Evolutionary conservation across 2,329 filamentous ascomycete species (phyloP).

Genomic region (Ophiocordyceps australis): DNA sequence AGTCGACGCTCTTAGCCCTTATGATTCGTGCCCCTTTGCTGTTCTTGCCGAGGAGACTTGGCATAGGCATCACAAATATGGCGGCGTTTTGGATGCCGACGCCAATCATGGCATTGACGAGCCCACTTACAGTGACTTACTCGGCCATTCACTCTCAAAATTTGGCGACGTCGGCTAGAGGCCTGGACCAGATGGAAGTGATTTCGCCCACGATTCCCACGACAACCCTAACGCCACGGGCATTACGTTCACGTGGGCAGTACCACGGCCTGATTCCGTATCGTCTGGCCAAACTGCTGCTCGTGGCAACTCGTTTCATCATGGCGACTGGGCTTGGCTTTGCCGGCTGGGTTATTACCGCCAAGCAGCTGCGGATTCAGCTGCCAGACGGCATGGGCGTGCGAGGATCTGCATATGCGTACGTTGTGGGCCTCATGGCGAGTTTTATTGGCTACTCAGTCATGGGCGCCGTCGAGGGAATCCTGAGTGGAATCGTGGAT

Average conservation of each 20-base stretch:
- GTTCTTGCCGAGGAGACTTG: conserved; percentile 55
- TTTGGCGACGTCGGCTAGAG: conserved; percentile 58
- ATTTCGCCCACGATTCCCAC: conserved; percentile 56
- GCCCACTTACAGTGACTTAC: conserved; percentile 83
- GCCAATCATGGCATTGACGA: conserved; percentile 70
- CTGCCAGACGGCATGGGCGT: conserved; percentile 33
- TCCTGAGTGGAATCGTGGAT: conserved; percentile 73
- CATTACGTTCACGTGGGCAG: conserved; percentile 23
- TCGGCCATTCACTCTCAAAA: conserved; percentile 84
- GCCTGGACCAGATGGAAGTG: conserved; percentile 67
- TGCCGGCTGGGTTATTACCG: conserved; percentile 90
- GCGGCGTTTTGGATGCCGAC: conserved; percentile 71
- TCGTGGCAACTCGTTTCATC: conserved; percentile 79
- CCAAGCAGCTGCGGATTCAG: conserved; percentile 52
- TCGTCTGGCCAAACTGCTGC: conserved; percentile 72
- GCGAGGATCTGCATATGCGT: conserved; percentile 79
- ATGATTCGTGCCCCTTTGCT: conserved; percentile 72
- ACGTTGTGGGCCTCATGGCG: conserved; percentile 81
- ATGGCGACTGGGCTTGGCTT: conserved; percentile 85
- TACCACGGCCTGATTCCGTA: conserved; percentile 58
- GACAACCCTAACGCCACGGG: conserved; percentile 46
- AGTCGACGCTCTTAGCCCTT: conserved; percentile 68
- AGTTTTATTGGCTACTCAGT: conserved; percentile 92
- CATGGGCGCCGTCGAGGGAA: conserved; percentile 76
- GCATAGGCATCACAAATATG: conserved; percentile 49